These are phyloP conservation scores for Cyclotella sp. DNA, from an alignment of 108 stramenopile species.

Conservation along the genomic window DNA sequence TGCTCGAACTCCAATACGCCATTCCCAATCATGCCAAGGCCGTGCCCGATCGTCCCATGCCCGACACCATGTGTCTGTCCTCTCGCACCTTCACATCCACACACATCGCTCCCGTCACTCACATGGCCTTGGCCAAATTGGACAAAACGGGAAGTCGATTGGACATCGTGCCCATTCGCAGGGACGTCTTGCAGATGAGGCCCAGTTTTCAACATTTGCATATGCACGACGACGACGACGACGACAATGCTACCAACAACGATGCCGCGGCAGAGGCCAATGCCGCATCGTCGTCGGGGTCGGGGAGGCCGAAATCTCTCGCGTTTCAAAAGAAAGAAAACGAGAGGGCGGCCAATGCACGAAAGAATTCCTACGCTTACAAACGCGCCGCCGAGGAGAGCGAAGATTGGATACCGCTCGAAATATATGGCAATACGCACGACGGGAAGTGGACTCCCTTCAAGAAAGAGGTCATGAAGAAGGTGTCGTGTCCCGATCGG, in stretches of 20 bases:
- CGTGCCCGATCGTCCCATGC: conserved; percentile 31
- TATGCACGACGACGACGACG: conserved; percentile 53
- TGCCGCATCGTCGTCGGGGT: no score
- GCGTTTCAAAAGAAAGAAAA: conserved; percentile 88
- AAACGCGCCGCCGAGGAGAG: conserved; percentile 82
- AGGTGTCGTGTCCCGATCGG: conserved; percentile 36
- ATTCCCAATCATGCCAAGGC: conserved; percentile 44
- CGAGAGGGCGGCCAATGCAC: conserved; percentile 74
- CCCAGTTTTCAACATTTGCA: conserved; percentile 53
- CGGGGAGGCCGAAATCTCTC: conserved; percentile 55
- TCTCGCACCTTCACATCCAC: conserved; percentile 70
- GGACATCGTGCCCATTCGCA: conserved; percentile 32
- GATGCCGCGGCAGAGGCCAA: conserved; percentile 12
- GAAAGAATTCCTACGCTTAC: conserved; percentile 82
- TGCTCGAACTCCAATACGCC: conserved; percentile 73
- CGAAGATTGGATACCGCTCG: conserved; percentile 83
- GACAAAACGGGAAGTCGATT: conserved; percentile 29
- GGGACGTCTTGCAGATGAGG: conserved; percentile 47
- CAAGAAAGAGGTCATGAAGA: conserved; percentile 38
- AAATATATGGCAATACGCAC: conserved; percentile 52
- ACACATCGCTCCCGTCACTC: conserved; percentile 73
- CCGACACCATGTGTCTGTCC: conserved; percentile 50
- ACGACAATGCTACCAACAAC: conserved; percentile 47
- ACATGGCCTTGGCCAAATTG: conserved; percentile 86
- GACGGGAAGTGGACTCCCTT: conserved; percentile 24